Base-by-base conservation (phyloP, 202 grass and related monocot genomes). In the Panicum hallii region DNA sequence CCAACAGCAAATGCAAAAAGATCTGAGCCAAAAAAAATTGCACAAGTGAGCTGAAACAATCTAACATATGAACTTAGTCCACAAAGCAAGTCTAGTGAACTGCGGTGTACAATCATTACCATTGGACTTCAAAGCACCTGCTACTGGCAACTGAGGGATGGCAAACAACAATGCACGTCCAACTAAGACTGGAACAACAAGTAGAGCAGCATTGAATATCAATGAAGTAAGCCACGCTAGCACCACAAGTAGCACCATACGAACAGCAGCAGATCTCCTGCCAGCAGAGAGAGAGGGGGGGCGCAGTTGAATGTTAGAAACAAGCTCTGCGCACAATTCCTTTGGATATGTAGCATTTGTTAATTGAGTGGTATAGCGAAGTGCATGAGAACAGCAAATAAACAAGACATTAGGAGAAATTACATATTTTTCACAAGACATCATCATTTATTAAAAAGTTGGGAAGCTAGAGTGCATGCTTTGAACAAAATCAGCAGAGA, bases 1-100 rank as follows among this genome's bases (percentile, higher is more conserved):
- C 88, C 84, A 60, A 90, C 23, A 63, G 65, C 66, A 65, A 78
- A 90, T 48, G 88, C 78, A 82, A 90, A 90, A 11, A 90, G 19
- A 90, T 90, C 88, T 90, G 84, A 78, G 13, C 40, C 13, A 36
- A 64, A 28, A 85, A 85, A 75, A 79, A 72, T 58, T 56, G 22
- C 49, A 32, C 47, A 72, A 42, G 73, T 82, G 48, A 85, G 64
- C 78, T 48, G 40, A 78, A 82, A 76, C 14, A 72, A 13, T 20
- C 60, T 82, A 36, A 77, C 20, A 82, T 75, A 77, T 52, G 14
- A 43, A 53, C 6, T 60, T 46, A n/a, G 17, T 75, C 69, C 63
- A 81, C 17, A 47, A 62, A 63, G 49, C 30, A 52, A 77, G 16
- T 65, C 28, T 12, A 65, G n/a, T 66, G 16, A 63, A 43, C 53